A percentile compares a stretch with the other conserved stretches of the same genome.
Evolutionary conservation across 352 stramenopile genomes (phyloP).

Genomic region (Phytophthora crassamura): DNA sequence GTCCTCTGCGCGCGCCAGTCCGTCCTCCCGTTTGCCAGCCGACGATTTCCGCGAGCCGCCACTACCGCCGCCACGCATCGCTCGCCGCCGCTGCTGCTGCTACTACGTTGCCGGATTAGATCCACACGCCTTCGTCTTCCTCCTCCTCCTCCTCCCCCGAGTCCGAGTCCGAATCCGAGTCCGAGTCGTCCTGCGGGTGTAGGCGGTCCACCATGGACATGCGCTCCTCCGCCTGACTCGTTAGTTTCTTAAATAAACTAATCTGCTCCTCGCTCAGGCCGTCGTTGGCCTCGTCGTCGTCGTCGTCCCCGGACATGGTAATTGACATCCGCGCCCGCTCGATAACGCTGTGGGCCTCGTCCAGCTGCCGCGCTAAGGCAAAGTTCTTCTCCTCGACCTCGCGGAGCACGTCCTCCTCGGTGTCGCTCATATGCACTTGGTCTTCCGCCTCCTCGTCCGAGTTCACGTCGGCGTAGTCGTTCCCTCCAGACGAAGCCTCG

Average conservation of each 20-base stretch:
- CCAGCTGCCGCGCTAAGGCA: constrained; percentile 80
- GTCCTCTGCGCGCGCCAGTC: constrained; percentile 9
- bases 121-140: constrained; percentile 86
- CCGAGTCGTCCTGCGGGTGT: constrained; percentile 79
- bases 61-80: neutral
- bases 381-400: constrained; percentile 89
- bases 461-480: constrained; percentile 85
- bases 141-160: constrained; percentile 66
- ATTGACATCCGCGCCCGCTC: constrained; percentile 88
- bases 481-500: constrained; percentile 44
- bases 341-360: constrained; percentile 85
- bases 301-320: constrained; percentile 81
- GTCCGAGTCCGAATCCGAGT: constrained; percentile 79
- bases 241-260: constrained; percentile 94
- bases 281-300: constrained; percentile 62
- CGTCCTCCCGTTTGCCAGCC: constrained; percentile 26
- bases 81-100: constrained; percentile 10
- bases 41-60: constrained; percentile 7
- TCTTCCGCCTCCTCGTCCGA: constrained; percentile 85
- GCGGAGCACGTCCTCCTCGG: constrained; percentile 71
- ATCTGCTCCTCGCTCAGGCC: constrained; percentile 86
- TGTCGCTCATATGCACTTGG: constrained; percentile 73
- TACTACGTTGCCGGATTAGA: constrained; percentile 56
- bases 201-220: constrained; percentile 86
- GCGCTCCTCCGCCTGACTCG: constrained; percentile 83